These are phyloP conservation scores for Beauveria scarabaeidicola DNA, from an alignment of 2,329 filamentous ascomycete species.

Conservation along the genomic window DNA sequence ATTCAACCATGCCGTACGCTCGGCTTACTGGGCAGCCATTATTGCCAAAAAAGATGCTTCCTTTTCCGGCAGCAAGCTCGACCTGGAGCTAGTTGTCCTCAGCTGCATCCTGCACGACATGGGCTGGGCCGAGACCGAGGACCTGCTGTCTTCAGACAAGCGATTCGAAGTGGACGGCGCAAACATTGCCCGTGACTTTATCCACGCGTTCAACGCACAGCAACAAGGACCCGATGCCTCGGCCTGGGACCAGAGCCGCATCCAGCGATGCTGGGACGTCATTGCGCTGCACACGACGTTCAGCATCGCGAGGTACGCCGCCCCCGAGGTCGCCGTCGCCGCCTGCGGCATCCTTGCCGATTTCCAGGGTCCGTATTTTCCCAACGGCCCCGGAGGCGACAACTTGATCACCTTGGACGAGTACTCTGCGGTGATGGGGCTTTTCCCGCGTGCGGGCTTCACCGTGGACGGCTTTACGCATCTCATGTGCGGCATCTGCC, in stretches of 20 bases:
- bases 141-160: conserved; percentile 8
- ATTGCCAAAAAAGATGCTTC: conserved; percentile 6
- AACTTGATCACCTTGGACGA: conserved; percentile 10
- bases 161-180: conserved; percentile 15
- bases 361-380: conserved; percentile 11
- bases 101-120: conserved; percentile 15
- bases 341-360: conserved; percentile 8
- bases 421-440: neutral
- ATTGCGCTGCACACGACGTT: conserved; percentile 14
- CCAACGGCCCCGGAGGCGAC: neutral
- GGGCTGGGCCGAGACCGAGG: conserved; percentile 12
- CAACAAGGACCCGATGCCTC: neutral
- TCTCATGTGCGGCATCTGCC: conserved; percentile 11
- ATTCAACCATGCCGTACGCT: conserved; percentile 12
- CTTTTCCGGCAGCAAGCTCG: neutral
- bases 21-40: conserved; percentile 12
- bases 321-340: conserved; percentile 9
- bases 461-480: conserved; percentile 3
- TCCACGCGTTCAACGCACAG: neutral
- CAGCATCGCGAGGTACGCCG: conserved; percentile 10
- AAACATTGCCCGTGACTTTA: conserved; percentile 11
- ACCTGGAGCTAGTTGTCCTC: conserved; percentile 11
- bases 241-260: conserved; percentile 4
- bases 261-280: conserved; percentile 13
- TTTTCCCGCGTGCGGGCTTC: conserved; percentile 12